These are phyloP conservation scores for Citrullus mucosospermus DNA, from an alignment of 306 rosid genomes.

Conservation along the genomic window DNA sequence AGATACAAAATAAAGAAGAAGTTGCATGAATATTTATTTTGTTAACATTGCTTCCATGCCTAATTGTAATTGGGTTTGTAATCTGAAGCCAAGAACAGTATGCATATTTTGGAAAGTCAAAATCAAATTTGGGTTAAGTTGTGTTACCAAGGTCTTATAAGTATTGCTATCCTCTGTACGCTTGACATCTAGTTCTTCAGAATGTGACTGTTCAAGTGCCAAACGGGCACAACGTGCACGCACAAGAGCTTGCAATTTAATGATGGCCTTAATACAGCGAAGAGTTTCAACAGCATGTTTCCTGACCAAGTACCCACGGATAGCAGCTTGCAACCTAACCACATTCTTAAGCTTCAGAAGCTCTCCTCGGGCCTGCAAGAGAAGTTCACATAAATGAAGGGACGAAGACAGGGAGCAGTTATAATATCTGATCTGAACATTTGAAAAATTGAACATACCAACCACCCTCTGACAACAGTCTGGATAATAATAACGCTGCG, in stretches of 20 bases:
- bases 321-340: constrained; percentile 86
- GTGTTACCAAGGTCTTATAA: constrained; percentile 34
- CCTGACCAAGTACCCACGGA: constrained; percentile 88
- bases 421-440: constrained; percentile 3
- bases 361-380: constrained; percentile 44
- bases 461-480: constrained; percentile 51
- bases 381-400: not conserved
- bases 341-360: constrained; percentile 37
- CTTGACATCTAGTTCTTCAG: constrained; percentile 15
- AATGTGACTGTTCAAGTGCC: constrained; percentile 9
- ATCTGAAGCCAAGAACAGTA: not conserved
- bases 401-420: not conserved
- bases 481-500: constrained; percentile 49
- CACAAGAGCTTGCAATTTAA: constrained; percentile 70
- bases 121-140: constrained; percentile 5
- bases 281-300: constrained; percentile 79
- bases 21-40: not conserved
- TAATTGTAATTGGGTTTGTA: not conserved
- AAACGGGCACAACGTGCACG: constrained; percentile 53
- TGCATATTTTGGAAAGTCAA: not conserved
- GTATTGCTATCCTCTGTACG: not conserved
- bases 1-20: not conserved
- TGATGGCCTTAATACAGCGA: constrained; percentile 74
- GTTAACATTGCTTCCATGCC: not conserved
- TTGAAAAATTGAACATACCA: constrained; percentile 38